phyloP scores from a whole-genome alignment of 768 basidiomycete species.

The Ephemerocybe angulata region DNA sequence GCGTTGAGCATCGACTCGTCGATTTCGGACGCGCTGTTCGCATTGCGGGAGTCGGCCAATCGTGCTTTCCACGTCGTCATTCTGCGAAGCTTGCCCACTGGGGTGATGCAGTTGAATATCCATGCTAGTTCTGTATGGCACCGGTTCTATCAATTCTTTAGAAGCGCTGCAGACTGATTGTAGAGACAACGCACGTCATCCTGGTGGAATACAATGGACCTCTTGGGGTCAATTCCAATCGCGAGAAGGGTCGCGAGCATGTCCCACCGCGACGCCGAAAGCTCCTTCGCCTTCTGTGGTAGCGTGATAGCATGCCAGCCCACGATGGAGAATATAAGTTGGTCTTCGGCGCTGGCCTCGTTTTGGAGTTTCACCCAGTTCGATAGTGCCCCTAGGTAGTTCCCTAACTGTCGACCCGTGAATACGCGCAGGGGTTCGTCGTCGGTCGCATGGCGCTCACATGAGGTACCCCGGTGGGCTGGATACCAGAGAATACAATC shows the following conservation, averaged over 20 bases:
- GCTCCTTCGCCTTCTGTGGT: constrained; percentile 71
- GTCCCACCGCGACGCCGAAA: constrained; percentile 62
- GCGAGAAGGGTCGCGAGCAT: constrained; percentile 84
- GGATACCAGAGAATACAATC: constrained; percentile 86
- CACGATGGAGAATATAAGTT: constrained; percentile 81
- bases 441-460: constrained; percentile 38
- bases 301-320: constrained; percentile 94
- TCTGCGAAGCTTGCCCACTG: constrained; percentile 74
- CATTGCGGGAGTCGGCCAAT: constrained; percentile 69
- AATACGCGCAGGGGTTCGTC: not conserved
- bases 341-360: constrained; percentile 51
- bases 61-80: constrained; percentile 99
- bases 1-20: constrained; percentile 80
- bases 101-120: constrained; percentile 83
- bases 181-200: constrained; percentile 62
- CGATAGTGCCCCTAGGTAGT: constrained; percentile 85
- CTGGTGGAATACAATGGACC: constrained; percentile 79
- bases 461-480: constrained; percentile 89
- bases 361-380: constrained; percentile 87
- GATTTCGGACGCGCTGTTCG: constrained; percentile 69
- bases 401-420: constrained; percentile 65
- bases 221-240: constrained; percentile 75
- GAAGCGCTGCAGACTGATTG: not conserved
- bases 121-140: constrained; percentile 86
- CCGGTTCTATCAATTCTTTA: constrained; percentile 51